Conservation (phyloP, 495 filamentous ascomycete species). For the Penicillium atrosanguineum region DNA sequence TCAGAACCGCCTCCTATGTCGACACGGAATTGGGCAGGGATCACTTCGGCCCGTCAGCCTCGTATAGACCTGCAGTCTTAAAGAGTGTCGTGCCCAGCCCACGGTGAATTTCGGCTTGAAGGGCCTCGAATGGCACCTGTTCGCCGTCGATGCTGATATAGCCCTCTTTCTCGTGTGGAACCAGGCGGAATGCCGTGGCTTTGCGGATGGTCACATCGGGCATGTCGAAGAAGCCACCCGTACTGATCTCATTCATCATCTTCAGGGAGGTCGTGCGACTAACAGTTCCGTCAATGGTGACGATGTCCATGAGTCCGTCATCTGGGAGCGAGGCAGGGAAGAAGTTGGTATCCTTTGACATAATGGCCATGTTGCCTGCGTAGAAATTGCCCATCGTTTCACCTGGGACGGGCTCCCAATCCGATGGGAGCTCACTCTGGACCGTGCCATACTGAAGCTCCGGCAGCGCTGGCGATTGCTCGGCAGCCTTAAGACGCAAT, state of each 20-base stretch:
- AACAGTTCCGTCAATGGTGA: slow-evolving; percentile 76
- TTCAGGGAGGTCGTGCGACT: slow-evolving; percentile 58
- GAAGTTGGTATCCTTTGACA: slow-evolving; percentile 84
- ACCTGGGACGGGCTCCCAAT: slow-evolving; percentile 68
- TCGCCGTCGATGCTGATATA: slow-evolving; percentile 97
- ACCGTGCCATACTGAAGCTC: slow-evolving; percentile 75
- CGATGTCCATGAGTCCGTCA: slow-evolving; percentile 83
- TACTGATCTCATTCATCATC: slow-evolving; percentile 67
- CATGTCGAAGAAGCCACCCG: slow-evolving; percentile 72
- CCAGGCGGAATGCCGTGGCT: slow-evolving; percentile 75
- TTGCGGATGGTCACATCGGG: slow-evolving; percentile 78
- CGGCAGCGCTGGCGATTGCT: slow-evolving; percentile 58
- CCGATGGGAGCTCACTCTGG: slow-evolving; percentile 68
- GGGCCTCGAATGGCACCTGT: slow-evolving; percentile 75
- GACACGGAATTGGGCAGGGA: neutral
- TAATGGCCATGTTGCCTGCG: slow-evolving; percentile 90
- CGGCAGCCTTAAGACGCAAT: slow-evolving; percentile 21
- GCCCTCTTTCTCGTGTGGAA: slow-evolving; percentile 66
- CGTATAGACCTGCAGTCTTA: slow-evolving; percentile 66
- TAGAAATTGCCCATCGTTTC: slow-evolving; percentile 90
- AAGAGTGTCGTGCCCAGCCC: slow-evolving; percentile 83
- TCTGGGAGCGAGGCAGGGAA: slow-evolving; percentile 81
- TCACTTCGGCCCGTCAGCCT: slow-evolving; percentile 58
- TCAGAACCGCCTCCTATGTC: neutral
- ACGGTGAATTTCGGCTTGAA: slow-evolving; percentile 85